Base-by-base conservation (phyloP, 352 stramenopile species). In the Phytopythium cucurbitacearum region DNA sequence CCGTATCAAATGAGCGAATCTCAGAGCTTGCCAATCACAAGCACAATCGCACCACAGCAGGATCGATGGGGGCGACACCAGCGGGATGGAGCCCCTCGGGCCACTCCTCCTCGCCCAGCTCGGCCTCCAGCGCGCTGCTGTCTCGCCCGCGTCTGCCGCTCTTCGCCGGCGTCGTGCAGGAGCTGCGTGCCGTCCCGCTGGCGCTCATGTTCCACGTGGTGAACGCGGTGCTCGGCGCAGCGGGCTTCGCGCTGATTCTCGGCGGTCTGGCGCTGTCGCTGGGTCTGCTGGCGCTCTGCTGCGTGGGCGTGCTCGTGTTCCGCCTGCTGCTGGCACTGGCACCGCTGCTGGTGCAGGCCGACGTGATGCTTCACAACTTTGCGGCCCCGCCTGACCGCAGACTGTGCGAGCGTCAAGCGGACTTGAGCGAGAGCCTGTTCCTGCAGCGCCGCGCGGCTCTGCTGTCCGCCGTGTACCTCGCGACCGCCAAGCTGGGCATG, bases 311-410 rank as follows among this genome's bases (percentile, higher is more conserved):
- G 33, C 57, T 84, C 35, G 59, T 85, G 35, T 85, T 90, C 55
- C 71, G 82, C n/a, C 45, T 83, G 11, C 57, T 90, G 53, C 59
- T 93, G 36, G 76, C 81, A 28, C 21, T 79, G 41, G 64, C 82
- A 11, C 65, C 73, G 34, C 35, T 78, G 38, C 54, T 89, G 7
- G 69, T 73, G 36, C 63, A 75, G 9, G 36, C 84, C 34, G 82
- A 90, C 54, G 65, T 88, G 11, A 62, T 53, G 32, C 64, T 92
- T 28, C 68, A 84, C 62, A 90, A 92, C 56, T 77, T 76, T 33
- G 73, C 86, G 44, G 69, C 79, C 40, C 67, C 69, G 5, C 51
- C 43, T 39, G 60, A 76, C 40, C 57, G 52, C n/a, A 62, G 68
- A 38, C 37, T 76, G 37, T 68, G 66, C 45, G 64, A 66, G 7